phyloP scores from a whole-genome alignment of 2,329 filamentous ascomycete species.

The Diaporthe vaccinii region DNA sequence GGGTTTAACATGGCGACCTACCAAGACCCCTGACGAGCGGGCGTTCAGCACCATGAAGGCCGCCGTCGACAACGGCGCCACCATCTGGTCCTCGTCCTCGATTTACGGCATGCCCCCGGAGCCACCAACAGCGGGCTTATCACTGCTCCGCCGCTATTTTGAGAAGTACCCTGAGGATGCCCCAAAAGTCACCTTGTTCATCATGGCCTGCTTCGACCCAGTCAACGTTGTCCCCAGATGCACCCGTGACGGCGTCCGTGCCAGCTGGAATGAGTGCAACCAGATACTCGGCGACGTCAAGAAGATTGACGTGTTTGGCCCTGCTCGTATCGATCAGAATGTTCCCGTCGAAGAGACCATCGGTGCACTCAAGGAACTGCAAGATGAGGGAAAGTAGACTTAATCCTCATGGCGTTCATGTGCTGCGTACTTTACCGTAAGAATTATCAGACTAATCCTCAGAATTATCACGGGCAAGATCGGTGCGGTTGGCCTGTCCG shows the following conservation, averaged over 20 bases:
- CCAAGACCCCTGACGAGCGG: background rate
- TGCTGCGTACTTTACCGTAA: too few species aligned
- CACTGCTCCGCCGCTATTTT: background rate
- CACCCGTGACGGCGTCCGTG: background rate
- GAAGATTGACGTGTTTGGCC: background rate
- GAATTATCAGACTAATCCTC: too few species aligned
- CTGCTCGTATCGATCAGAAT: background rate
- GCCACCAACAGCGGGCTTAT: background rate
- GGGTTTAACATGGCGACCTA: background rate
- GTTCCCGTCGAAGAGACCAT: background rate
- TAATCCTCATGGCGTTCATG: too few species aligned
- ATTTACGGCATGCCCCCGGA: constrained; percentile 5
- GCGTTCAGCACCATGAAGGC: background rate
- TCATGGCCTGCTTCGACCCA: background rate
- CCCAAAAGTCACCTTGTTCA: background rate
- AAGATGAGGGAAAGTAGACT: background rate
- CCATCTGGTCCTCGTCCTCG: background rate
- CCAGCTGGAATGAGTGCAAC: background rate
- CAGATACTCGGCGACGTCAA: background rate
- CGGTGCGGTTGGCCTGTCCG: background rate
- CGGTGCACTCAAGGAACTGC: background rate
- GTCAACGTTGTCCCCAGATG: background rate
- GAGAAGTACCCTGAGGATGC: background rate
- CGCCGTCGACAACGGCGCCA: background rate
- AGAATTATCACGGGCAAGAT: background rate